phyloP scores from a whole-genome alignment of 371 early-diverging fungal genomes.

The Gilbertella persicaria region DNA sequence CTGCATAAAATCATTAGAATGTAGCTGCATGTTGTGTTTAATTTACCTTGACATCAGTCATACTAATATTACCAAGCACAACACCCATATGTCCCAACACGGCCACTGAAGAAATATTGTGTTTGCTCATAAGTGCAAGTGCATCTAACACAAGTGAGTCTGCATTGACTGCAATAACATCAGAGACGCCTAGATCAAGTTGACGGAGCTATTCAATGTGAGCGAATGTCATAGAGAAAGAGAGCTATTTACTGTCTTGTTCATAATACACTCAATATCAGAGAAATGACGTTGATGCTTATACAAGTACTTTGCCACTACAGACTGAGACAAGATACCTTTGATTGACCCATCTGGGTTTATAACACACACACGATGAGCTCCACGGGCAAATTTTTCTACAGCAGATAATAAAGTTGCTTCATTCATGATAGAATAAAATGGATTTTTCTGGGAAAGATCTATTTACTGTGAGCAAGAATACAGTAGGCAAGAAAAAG shows the following conservation, averaged over 20 bases:
- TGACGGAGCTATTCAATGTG: constrained; percentile 46
- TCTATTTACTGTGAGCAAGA: too few relatives aligned
- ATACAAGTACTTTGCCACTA: constrained; percentile 66
- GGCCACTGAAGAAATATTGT: constrained; percentile 65
- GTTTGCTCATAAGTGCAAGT: constrained; percentile 60
- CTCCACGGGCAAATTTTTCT: constrained; percentile 75
- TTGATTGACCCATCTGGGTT: constrained; percentile 46
- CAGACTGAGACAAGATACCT: constrained; percentile 84
- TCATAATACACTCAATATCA: constrained; percentile 36
- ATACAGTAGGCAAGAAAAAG: background rate
- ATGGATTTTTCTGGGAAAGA: constrained; percentile 82
- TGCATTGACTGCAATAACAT: constrained; percentile 56
- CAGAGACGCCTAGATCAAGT: constrained; percentile 52
- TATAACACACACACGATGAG: constrained; percentile 77
- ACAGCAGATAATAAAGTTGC: constrained; percentile 73
- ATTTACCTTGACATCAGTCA: constrained; percentile 65
- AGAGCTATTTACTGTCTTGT: constrained; percentile 43
- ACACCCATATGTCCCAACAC: constrained; percentile 59
- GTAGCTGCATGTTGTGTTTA: background rate
- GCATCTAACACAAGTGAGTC: constrained; percentile 60
- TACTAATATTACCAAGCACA: constrained; percentile 70
- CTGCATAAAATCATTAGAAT: constrained; percentile 3
- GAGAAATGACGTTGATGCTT: constrained; percentile 45
- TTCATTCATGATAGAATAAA: constrained; percentile 78
- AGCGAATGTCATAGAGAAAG: too few relatives aligned